Percentiles rank a stretch among this genome's conserved stretches.
phyloP scores from a whole-genome alignment of 169 alveolate species.

The Pseudocohnilembus persalinus region DNA sequence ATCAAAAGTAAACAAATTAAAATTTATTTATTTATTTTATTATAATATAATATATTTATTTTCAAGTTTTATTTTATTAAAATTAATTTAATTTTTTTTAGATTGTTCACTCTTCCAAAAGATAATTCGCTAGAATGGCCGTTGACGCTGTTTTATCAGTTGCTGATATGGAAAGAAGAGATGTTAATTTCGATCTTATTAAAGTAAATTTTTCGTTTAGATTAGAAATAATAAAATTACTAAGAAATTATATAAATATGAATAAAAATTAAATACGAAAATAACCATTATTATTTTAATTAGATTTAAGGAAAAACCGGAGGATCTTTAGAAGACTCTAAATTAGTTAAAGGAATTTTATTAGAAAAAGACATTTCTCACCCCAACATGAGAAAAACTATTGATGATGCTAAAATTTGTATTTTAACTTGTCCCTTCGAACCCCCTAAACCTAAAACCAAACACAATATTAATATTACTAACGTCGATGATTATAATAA shows the following conservation, averaged over 20 bases:
- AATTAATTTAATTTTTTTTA: constrained; percentile 50
- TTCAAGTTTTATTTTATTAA: constrained; percentile 1
- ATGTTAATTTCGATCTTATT: constrained; percentile 98
- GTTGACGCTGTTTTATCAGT: constrained; percentile 98
- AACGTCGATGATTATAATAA: constrained; percentile 96
- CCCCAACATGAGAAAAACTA: constrained; percentile 97
- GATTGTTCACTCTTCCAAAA: constrained; percentile 57
- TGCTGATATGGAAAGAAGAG: constrained; percentile 96
- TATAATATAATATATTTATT: constrained; percentile 39
- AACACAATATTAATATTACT: constrained; percentile 97
- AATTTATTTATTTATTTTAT: no score
- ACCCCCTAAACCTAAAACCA: constrained; percentile 99
- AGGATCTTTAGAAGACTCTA: constrained; percentile 92
- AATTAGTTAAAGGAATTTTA: constrained; percentile 94
- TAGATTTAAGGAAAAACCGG: constrained; percentile 43
- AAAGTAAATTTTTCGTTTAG: constrained; percentile 55
- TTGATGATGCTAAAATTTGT: constrained; percentile 95
- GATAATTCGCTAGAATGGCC: constrained; percentile 93
- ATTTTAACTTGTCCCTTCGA: constrained; percentile 99
- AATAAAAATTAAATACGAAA: no score
- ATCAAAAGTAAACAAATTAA: constrained; percentile 97
- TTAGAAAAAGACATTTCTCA: constrained; percentile 98
- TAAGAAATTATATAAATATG: not conserved
- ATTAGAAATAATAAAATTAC: no score
- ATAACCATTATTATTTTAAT: no score